phyloP scores from a whole-genome alignment of 202 grass and related monocot genomes.

The Dendrocalamus latiflorus region DNA sequence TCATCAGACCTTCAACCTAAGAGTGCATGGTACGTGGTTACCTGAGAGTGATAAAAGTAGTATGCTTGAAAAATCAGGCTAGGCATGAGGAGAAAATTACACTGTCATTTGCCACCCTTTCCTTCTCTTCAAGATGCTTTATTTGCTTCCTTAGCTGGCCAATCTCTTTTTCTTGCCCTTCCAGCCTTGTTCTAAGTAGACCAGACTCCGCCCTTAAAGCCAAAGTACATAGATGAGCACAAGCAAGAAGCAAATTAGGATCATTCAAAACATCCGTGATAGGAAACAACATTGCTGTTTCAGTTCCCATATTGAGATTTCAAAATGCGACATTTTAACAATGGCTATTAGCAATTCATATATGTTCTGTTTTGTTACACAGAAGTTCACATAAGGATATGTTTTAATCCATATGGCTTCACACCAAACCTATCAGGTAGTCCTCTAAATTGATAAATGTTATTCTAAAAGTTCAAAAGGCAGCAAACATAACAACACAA shows the following conservation, averaged over 20 bases:
- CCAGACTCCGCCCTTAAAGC: constrained; percentile 84
- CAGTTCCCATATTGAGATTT: neutral
- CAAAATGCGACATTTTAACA: neutral
- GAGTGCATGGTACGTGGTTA: neutral
- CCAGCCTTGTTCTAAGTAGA: constrained; percentile 76
- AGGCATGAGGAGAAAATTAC: constrained; percentile 43
- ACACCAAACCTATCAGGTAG: neutral
- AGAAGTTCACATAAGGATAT: neutral
- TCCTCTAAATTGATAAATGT: neutral
- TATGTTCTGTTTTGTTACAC: neutral
- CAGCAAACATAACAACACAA: neutral
- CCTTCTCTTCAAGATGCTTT: constrained; percentile 80
- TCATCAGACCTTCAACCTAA: constrained; percentile 91
- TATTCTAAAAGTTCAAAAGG: neutral
- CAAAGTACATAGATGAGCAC: constrained; percentile 32
- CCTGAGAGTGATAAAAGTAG: neutral
- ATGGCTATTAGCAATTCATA: neutral
- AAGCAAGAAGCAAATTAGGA: constrained; percentile 35
- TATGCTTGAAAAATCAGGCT: neutral
- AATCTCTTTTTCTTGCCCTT: constrained; percentile 90
- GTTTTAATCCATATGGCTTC: neutral
- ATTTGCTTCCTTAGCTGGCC: constrained; percentile 63
- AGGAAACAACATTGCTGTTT: neutral
- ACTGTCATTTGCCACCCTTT: constrained; percentile 81
- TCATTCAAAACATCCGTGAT: neutral